Conservation (phyloP, 2,329 filamentous ascomycete genomes). For the Thielaviopsis punctulata region DNA sequence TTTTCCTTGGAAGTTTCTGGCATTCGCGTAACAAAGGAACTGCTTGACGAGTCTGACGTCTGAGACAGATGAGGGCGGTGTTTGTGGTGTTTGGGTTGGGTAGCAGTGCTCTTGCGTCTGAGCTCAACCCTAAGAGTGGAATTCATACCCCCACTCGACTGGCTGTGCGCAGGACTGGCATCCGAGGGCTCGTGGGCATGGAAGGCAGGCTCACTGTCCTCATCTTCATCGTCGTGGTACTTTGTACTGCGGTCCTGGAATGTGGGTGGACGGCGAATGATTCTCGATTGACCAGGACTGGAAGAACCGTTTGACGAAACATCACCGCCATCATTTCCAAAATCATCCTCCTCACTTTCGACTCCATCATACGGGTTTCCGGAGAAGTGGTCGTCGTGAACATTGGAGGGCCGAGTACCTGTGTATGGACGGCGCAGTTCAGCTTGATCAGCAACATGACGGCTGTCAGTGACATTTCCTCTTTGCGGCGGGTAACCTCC, state of each 20-base stretch:
- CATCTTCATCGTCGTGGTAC: slow-evolving; percentile 34
- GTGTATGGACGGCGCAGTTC: neutral
- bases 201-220: slow-evolving; percentile 39
- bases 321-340: slow-evolving; percentile 18
- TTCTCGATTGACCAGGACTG: slow-evolving; percentile 38
- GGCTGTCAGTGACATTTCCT: neutral
- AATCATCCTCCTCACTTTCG: neutral
- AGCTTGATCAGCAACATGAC: neutral
- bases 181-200: slow-evolving; percentile 24
- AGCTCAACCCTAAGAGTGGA: slow-evolving; percentile 35
- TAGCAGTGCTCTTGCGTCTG: slow-evolving; percentile 16
- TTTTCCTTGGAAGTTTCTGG: slow-evolving; percentile 18
- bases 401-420: neutral
- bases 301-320: slow-evolving; percentile 32
- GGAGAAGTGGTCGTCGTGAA: neutral
- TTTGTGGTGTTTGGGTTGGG: slow-evolving; percentile 14
- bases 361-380: neutral
- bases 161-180: slow-evolving; percentile 4
- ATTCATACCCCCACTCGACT: slow-evolving; percentile 28
- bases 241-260: neutral
- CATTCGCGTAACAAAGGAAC: slow-evolving; percentile 28
- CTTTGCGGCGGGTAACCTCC: neutral
- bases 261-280: slow-evolving; percentile 39
- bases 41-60: slow-evolving; percentile 46
- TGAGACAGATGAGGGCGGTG: slow-evolving; percentile 29